These are phyloP conservation scores for Pholiota microspora DNA, from an alignment of 768 basidiomycete species.

Conservation along the genomic window DNA sequence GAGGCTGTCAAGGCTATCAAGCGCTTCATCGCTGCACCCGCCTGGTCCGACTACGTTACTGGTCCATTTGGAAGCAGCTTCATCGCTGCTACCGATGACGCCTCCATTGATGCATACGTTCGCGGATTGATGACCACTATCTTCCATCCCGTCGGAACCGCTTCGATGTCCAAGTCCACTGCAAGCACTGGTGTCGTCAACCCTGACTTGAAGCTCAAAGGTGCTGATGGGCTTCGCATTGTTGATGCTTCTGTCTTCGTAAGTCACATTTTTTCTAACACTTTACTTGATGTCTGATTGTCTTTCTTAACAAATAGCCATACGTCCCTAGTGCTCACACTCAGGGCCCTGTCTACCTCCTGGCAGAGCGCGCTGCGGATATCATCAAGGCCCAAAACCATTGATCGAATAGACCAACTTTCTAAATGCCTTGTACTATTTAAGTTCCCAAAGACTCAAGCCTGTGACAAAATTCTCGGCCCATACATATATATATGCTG, in stretches of 20 bases:
- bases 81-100: conserved; percentile 22
- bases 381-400: conserved; percentile 6
- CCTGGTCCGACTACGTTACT: conserved; percentile 27
- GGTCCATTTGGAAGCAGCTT: conserved; percentile 15
- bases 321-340: conserved; percentile 27
- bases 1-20: conserved; percentile 20
- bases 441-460: not conserved
- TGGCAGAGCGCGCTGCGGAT: conserved; percentile 35
- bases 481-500: not conserved
- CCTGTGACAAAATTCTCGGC: not conserved
- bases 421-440: not conserved
- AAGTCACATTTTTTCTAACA: conserved; percentile 9
- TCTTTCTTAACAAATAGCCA: conserved; percentile 19
- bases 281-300: not conserved
- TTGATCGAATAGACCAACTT: not conserved
- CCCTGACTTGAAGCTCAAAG: conserved; percentile 31
- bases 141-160: conserved; percentile 30
- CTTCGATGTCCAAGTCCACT: conserved; percentile 23
- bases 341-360: conserved; percentile 32
- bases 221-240: conserved; percentile 28
- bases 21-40: conserved; percentile 21
- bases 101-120: conserved; percentile 21
- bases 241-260: conserved; percentile 37
- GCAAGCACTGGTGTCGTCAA: conserved; percentile 30
- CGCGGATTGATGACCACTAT: conserved; percentile 19